phyloP scores from a whole-genome alignment of 2,329 filamentous ascomycete species.

The Trichophyton verrucosum region DNA sequence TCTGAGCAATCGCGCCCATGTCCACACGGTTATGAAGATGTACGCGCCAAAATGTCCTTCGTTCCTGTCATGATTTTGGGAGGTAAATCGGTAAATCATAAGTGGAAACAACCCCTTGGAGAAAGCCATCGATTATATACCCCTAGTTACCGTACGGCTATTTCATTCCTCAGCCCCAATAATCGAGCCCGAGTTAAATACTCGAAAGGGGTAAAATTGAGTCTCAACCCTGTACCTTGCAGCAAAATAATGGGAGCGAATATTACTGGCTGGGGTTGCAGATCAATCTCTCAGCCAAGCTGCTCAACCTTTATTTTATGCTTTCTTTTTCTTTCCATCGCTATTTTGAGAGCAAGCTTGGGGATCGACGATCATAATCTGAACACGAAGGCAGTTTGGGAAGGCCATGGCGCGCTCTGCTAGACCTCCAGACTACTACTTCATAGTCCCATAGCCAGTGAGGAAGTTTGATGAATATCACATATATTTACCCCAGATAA shows the following conservation, averaged over 20 bases:
- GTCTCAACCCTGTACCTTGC: neutral
- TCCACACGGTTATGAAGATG: neutral
- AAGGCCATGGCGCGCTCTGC: no score
- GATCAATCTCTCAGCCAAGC: neutral
- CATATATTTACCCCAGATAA: no score
- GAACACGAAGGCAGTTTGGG: no score
- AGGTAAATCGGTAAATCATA: neutral
- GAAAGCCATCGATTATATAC: neutral
- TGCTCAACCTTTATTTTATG: no score
- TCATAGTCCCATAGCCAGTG: no score
- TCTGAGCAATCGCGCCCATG: neutral
- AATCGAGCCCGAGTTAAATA: neutral
- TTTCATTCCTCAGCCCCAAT: neutral
- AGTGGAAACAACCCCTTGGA: neutral
- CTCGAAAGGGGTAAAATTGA: neutral
- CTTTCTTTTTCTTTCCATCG: neutral
- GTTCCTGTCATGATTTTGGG: neutral
- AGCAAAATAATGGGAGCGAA: neutral
- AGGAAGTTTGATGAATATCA: no score
- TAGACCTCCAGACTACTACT: no score
- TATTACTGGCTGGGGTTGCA: neutral
- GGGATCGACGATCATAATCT: no score
- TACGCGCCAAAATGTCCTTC: neutral
- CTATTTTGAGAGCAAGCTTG: neutral
- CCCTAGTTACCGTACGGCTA: neutral